Conservation (phyloP, 1,284 basidiomycete genomes). For the Xanthoconium separans region DNA sequence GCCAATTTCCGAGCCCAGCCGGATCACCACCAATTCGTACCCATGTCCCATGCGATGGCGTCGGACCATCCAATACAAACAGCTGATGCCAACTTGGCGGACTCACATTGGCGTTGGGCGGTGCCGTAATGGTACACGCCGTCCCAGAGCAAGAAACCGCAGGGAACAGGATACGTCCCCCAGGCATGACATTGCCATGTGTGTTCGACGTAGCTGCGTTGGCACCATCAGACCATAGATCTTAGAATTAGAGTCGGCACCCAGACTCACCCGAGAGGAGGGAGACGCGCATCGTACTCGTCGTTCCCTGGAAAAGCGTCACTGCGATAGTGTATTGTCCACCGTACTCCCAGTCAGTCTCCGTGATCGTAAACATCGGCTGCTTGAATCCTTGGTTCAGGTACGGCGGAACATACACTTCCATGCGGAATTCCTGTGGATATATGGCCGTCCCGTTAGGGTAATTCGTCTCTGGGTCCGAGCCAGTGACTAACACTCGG, state of each 20-base stretch:
- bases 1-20: conserved; percentile 64
- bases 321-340: conserved; percentile 52
- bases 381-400: conserved; percentile 55
- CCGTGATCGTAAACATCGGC: conserved; percentile 55
- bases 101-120: conserved; percentile 62
- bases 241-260: background rate
- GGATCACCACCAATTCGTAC: conserved; percentile 77
- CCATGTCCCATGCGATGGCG: conserved; percentile 69
- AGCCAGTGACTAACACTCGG: conserved; percentile 70
- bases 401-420: conserved; percentile 77
- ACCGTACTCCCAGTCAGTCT: conserved; percentile 62
- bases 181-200: conserved; percentile 73
- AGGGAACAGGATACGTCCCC: conserved; percentile 67
- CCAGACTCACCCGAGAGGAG: conserved; percentile 52
- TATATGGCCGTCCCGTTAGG: conserved; percentile 41
- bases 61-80: conserved; percentile 72
- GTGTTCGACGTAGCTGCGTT: conserved; percentile 67
- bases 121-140: conserved; percentile 65
- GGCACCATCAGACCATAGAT: background rate
- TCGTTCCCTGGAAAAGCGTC: conserved; percentile 54
- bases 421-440: conserved; percentile 72
- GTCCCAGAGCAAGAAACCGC: conserved; percentile 60
- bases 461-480: conserved; percentile 46
- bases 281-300: conserved; percentile 57
- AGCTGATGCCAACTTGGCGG: conserved; percentile 78